phyloP scores from a whole-genome alignment of 139 green algal species.

The Chlamydomonas incerta region DNA sequence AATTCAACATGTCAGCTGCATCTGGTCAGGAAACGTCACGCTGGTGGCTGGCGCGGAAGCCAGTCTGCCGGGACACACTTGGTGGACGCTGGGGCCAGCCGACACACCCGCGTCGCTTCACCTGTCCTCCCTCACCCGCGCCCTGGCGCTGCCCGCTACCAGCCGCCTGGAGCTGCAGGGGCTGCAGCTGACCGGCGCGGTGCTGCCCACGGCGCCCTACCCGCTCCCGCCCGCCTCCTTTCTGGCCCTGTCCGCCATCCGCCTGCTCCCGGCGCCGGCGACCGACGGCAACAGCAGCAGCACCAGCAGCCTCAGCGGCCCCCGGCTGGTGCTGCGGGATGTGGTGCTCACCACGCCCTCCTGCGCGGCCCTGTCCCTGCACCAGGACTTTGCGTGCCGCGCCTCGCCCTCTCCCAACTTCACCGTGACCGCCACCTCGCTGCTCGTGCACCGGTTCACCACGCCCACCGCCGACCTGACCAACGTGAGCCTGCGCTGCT shows the following conservation, averaged over 20 bases:
- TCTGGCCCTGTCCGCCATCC: neutral
- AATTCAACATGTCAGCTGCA: too few relatives aligned
- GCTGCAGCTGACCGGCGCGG: neutral
- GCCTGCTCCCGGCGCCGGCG: neutral
- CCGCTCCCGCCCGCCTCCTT: neutral
- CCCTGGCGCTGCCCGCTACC: neutral
- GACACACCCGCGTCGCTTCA: neutral
- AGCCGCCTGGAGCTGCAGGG: neutral
- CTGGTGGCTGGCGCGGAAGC: too few relatives aligned
- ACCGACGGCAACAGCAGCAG: too few relatives aligned
- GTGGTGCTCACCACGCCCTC: neutral
- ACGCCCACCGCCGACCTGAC: neutral
- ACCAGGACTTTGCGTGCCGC: neutral
- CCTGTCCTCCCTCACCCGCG: neutral
- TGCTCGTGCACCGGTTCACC: neutral
- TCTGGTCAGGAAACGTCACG: too few relatives aligned
- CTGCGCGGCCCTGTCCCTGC: neutral
- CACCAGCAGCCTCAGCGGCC: too few relatives aligned
- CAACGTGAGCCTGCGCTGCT: neutral
- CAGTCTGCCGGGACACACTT: too few relatives aligned
- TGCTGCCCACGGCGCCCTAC: neutral
- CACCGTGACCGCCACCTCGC: neutral
- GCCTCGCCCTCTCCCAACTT: conserved; percentile 6
- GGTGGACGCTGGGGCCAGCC: too few relatives aligned
- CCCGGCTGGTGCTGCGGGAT: neutral